Evolutionary conservation across 1,284 basidiomycete genomes (phyloP).

Genomic region (Stygiomarasmius scandens): DNA sequence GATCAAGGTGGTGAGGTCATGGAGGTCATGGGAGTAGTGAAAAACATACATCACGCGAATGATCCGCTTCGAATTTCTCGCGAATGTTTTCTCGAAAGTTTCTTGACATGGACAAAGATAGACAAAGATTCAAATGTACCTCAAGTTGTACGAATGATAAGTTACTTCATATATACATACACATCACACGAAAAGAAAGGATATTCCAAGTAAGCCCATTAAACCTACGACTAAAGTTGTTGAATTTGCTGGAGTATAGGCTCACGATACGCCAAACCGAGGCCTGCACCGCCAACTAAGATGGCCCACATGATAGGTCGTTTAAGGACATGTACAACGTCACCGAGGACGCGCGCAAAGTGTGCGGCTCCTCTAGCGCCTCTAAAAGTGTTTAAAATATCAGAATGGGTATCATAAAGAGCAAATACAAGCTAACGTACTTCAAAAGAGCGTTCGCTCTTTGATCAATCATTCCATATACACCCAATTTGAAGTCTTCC

Average conservation of each 20-base stretch:
- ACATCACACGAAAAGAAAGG: no score
- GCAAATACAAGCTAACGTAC: conserved; percentile 28
- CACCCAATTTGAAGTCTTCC: conserved; percentile 50
- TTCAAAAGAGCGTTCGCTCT: conserved; percentile 39
- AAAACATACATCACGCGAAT: no score
- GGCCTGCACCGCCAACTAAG: conserved; percentile 12
- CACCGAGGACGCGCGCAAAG: conserved; percentile 20
- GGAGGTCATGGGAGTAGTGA: no score
- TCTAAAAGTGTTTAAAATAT: conserved; percentile 8
- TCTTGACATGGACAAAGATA: no score
- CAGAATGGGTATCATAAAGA: background rate
- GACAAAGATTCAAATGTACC: no score
- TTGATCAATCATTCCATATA: conserved; percentile 52
- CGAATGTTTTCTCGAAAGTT: no score
- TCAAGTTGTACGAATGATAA: no score
- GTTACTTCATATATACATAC: no score
- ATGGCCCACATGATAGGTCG: conserved; percentile 19
- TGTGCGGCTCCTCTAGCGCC: conserved; percentile 19
- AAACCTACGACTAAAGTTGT: no score
- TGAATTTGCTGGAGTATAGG: background rate
- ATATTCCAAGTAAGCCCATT: background rate
- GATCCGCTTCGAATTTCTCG: no score
- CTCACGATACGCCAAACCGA: background rate
- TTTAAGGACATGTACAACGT: conserved; percentile 21
- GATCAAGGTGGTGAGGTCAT: no score